Evolutionary conservation across 495 filamentous ascomycete genomes (phyloP).

Genomic region (Aspergillus indologenus): DNA sequence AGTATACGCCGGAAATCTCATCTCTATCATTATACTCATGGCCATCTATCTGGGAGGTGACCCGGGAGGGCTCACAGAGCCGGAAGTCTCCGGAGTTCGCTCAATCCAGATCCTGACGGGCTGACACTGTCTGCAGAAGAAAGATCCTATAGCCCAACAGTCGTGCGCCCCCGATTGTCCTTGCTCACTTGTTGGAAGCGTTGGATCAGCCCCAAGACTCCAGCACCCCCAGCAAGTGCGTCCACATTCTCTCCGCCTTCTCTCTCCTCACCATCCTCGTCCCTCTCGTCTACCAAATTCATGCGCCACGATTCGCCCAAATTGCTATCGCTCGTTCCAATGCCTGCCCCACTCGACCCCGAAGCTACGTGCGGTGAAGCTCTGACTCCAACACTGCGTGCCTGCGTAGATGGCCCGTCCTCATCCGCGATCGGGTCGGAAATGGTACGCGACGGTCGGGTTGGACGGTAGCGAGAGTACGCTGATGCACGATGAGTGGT

Average conservation of each 20-base stretch:
- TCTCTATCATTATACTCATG: neutral
- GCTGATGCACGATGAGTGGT: conserved; percentile 39
- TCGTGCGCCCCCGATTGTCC: conserved; percentile 50
- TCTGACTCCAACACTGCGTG: conserved; percentile 23
- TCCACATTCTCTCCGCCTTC: conserved; percentile 50
- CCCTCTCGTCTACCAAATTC: conserved; percentile 47
- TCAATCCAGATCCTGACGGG: neutral
- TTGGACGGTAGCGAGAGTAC: conserved; percentile 51
- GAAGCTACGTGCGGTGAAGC: conserved; percentile 26
- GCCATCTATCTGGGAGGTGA: neutral
- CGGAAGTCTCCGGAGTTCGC: neutral
- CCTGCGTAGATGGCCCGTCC: conserved; percentile 33
- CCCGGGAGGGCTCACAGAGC: neutral
- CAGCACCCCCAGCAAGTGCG: conserved; percentile 46
- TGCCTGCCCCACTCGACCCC: conserved; percentile 40
- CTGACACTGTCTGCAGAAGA: neutral
- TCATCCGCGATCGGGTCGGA: conserved; percentile 44
- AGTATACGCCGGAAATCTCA: neutral
- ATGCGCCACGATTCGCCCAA: conserved; percentile 65
- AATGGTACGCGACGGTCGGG: conserved; percentile 33
- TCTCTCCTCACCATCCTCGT: conserved; percentile 45
- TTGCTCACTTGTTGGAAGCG: conserved; percentile 86
- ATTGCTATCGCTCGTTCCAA: conserved; percentile 52
- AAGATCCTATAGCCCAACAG: conserved; percentile 33
- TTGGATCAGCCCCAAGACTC: conserved; percentile 80